Percentiles rank a stretch among this genome's conserved stretches.
Conservation (phyloP, 208 protist species). For the Wallacemonas rigidus region DNA sequence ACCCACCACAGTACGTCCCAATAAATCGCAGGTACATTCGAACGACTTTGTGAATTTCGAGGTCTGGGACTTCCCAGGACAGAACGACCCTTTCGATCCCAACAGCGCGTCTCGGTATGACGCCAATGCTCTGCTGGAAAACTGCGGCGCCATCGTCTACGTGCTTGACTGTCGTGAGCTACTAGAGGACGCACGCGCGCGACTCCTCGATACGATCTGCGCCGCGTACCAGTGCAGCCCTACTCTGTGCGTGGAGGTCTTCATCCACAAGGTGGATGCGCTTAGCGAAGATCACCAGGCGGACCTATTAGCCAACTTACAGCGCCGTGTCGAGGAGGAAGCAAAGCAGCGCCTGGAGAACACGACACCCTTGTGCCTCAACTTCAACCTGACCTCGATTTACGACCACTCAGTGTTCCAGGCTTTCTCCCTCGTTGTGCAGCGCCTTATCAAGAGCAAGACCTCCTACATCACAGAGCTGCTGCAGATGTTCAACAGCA, state of each 20-base stretch:
- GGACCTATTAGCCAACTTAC: slow-evolving; percentile 75
- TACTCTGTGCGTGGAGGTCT: slow-evolving; percentile 82
- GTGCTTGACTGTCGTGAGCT: slow-evolving; percentile 88
- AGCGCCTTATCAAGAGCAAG: slow-evolving; percentile 81
- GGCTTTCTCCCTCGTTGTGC: slow-evolving; percentile 88
- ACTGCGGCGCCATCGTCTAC: slow-evolving; percentile 89
- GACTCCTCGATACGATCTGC: slow-evolving; percentile 82
- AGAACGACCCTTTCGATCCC: slow-evolving; percentile 83
- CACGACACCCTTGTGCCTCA: slow-evolving; percentile 56
- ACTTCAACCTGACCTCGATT: slow-evolving; percentile 91
- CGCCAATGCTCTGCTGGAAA: slow-evolving; percentile 69
- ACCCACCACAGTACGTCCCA: slow-evolving; percentile 79
- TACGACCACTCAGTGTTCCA: slow-evolving; percentile 92
- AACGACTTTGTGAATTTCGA: slow-evolving; percentile 92
- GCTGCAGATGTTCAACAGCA: slow-evolving; percentile 88
- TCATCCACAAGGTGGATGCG: slow-evolving; percentile 91
- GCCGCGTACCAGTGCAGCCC: slow-evolving; percentile 76
- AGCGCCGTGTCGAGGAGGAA: slow-evolving; percentile 81
- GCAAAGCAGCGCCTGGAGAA: slow-evolving; percentile 78
- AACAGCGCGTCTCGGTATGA: slow-evolving; percentile 57
- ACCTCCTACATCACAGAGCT: slow-evolving; percentile 82
- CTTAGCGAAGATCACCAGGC: slow-evolving; percentile 87
- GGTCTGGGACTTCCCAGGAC: slow-evolving; percentile 91
- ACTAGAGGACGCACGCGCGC: slow-evolving; percentile 76
- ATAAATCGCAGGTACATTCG: slow-evolving; percentile 73